Conservation (phyloP, 441 rosid genomes). For the Rhodomyrtus psidioides region DNA sequence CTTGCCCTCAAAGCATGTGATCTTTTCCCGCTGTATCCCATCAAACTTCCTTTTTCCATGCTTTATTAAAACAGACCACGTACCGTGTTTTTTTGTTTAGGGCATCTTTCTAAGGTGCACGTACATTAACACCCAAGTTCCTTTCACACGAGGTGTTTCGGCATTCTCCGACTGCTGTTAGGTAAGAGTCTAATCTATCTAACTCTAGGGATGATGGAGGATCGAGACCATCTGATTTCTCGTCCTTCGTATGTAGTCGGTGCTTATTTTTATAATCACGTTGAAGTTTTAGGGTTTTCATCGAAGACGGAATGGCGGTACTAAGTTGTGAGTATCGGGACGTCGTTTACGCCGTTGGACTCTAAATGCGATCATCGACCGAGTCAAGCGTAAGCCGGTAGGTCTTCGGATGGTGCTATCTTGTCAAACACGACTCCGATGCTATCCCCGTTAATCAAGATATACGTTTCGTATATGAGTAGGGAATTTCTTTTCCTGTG, state of each 20-base stretch:
- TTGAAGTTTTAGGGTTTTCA: too few relatives aligned
- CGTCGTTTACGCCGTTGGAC: rapidly evolving
- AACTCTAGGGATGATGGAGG: background rate
- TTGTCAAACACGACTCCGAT: rapidly evolving
- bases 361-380: background rate
- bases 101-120: background rate
- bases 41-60: background rate
- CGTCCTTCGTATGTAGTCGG: background rate
- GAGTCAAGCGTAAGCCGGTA: background rate
- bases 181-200: background rate
- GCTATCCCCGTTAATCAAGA: background rate
- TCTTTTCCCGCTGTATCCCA: background rate
- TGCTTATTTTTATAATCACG: background rate
- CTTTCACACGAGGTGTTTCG: background rate
- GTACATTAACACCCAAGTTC: background rate
- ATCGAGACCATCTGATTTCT: background rate
- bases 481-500: background rate
- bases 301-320: background rate
- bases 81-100: background rate
- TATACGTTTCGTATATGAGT: background rate
- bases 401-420: background rate
- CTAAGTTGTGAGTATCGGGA: background rate
- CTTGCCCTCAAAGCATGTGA: background rate
- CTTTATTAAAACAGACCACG: background rate
- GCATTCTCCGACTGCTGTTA: background rate